These are phyloP conservation scores for Candida ponderosae DNA, from an alignment of 805 yeast genomes.

Conservation along the genomic window DNA sequence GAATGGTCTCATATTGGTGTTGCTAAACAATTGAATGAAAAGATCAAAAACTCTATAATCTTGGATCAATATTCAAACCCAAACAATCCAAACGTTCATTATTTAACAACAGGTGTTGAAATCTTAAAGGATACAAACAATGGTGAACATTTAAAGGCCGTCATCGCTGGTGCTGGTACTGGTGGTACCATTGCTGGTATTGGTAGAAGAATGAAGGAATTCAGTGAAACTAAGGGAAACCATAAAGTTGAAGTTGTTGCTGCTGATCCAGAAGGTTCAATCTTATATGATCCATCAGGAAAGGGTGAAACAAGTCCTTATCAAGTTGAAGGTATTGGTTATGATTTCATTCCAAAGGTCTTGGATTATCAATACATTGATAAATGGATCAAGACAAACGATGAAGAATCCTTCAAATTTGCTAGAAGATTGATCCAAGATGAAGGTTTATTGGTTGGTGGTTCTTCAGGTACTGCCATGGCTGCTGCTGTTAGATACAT, in stretches of 20 bases:
- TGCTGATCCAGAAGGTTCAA: conserved; percentile 86
- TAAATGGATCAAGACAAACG: conserved; percentile 82
- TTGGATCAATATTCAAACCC: conserved; percentile 76
- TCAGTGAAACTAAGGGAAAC: conserved; percentile 31
- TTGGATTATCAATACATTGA: conserved; percentile 60
- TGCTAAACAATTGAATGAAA: conserved; percentile 70
- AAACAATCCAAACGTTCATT: conserved; percentile 80
- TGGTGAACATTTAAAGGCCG: conserved; percentile 45
- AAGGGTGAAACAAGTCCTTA: conserved; percentile 44
- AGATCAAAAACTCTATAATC: conserved; percentile 78
- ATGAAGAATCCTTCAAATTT: conserved; percentile 66
- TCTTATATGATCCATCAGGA: conserved; percentile 76
- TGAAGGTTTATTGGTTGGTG: conserved; percentile 85
- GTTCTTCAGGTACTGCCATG: conserved; percentile 81
- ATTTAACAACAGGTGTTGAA: conserved; percentile 77
- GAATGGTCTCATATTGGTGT: conserved; percentile 91
- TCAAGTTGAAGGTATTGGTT: conserved; percentile 87
- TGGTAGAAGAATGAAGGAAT: conserved; percentile 63
- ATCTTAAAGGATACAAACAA: conserved; percentile 77
- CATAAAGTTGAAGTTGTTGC: conserved; percentile 56
- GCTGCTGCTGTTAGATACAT: conserved; percentile 70
- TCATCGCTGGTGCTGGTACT: conserved; percentile 91
- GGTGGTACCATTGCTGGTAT: conserved; percentile 90
- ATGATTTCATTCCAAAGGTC: conserved; percentile 81
- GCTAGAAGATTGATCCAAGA: conserved; percentile 78